Evolutionary conservation across 495 filamentous ascomycete genomes (phyloP).

Genomic region (Astrothelium macrocarpum): DNA sequence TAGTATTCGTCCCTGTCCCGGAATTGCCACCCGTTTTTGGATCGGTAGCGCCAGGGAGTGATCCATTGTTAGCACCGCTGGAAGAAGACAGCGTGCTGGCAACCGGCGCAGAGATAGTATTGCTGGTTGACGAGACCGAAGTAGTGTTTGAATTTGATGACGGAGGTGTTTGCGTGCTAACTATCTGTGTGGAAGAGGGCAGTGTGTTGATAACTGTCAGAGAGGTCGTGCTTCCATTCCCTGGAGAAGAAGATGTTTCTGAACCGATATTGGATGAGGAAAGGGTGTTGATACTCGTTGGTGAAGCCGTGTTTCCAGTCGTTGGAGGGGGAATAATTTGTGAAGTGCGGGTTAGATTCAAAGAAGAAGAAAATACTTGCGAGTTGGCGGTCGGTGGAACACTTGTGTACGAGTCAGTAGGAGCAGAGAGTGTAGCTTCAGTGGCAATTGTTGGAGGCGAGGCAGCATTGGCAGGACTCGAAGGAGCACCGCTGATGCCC

Average conservation of each 20-base stretch:
- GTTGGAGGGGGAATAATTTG: not conserved
- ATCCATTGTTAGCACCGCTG: not conserved
- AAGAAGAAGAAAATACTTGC: not conserved
- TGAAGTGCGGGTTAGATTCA: not conserved
- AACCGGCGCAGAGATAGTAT: not conserved
- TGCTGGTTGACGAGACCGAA: not conserved
- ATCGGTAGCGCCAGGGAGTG: not conserved
- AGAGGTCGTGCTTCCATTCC: not conserved
- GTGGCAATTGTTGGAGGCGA: not conserved
- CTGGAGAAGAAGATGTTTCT: not conserved
- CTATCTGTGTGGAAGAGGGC: not conserved
- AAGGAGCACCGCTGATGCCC: not conserved
- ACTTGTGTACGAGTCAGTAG: not conserved
- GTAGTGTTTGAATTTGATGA: not conserved
- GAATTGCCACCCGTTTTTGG: not conserved
- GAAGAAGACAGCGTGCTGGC: not conserved
- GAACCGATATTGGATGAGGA: not conserved
- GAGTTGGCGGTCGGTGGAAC: not conserved
- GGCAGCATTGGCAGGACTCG: not conserved
- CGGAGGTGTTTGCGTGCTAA: not conserved
- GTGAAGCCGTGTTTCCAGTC: not conserved
- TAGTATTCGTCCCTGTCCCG: not conserved
- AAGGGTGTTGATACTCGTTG: not conserved
- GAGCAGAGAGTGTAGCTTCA: not conserved
- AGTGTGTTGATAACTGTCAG: not conserved